Base-by-base conservation (phyloP, 345 rosid species). In the Melastoma malabathricum region DNA sequence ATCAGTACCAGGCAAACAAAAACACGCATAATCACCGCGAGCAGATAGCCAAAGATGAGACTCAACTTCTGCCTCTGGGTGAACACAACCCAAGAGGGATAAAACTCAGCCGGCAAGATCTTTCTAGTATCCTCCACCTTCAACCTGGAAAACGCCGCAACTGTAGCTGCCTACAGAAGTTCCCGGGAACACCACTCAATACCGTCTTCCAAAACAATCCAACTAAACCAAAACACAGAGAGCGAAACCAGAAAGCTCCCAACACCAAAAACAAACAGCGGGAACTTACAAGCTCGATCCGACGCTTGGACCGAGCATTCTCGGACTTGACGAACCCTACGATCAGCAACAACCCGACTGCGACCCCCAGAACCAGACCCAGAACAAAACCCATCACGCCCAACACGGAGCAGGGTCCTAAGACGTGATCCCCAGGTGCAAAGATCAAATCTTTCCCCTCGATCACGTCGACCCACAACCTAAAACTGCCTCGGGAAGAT, bases 31-130 rank as follows among this genome's bases (percentile, higher is more conserved):
- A 14, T 14, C 8, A 46, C 6, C 6, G 12, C 14, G 48, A 20
- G 19, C 16, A 43, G 15, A 19, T 19, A 53, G 16, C n/a, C 22
- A 14, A 47, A 46, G 4, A 43, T 46, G 50, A 56, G 55, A 59
- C 72, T 68, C 64, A 80, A 65, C 95, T 88, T 93, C 86, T 93
- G 99, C 47, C 78, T 79, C 73, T 81, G 84, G 17, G 97, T 79
- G 80, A 93, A 93, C 66, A 83, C 94, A 52, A 93, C 89, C 99
- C 99, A 93, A 16, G 97, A 68, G 62, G 99, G 99, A 59, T 93
- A 93, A 34, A 60, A 69, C 31, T 93, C 79, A 46, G 78, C 50
- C 43, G 97, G 83, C 71, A 93, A 74, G 61, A 93, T 76, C 80
- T 84, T 85, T 63, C 86, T 76, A 2, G 99, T 82, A 79, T 93